Evolutionary conservation across 805 yeast genomes (phyloP).

Genomic region (Starmera dryadoides): DNA sequence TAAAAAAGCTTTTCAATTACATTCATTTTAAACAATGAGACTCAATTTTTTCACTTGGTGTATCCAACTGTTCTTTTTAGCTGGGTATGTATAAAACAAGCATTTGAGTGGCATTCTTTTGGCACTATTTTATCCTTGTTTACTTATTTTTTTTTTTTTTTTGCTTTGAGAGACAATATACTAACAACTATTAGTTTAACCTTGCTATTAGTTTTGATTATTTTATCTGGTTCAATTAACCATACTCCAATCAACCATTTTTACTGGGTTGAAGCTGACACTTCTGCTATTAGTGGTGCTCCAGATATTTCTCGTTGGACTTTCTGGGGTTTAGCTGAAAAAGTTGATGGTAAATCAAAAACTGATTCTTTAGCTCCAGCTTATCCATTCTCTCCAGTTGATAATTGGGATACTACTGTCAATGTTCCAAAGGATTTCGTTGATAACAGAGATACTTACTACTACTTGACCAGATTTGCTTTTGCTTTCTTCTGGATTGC

Average conservation of each 20-base stretch:
- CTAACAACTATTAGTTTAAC: conserved; percentile 25
- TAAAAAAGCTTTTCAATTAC: too few species aligned
- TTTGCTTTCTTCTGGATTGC: conserved; percentile 58
- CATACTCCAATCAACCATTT: conserved; percentile 55
- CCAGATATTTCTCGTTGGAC: conserved; percentile 62
- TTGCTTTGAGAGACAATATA: neutral
- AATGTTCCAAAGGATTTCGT: conserved; percentile 49
- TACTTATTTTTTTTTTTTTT: too few species aligned
- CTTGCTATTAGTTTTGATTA: conserved; percentile 45
- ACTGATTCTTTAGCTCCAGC: conserved; percentile 51
- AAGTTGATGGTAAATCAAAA: conserved; percentile 23
- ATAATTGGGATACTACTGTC: conserved; percentile 53
- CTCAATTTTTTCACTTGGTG: conserved; percentile 5
- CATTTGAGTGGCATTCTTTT: too few species aligned
- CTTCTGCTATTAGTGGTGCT: conserved; percentile 45
- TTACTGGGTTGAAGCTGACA: conserved; percentile 69
- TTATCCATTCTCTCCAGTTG: conserved; percentile 66
- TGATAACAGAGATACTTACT: conserved; percentile 47
- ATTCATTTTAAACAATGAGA: conserved; percentile 3
- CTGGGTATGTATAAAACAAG: conserved; percentile 7
- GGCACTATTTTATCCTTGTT: too few species aligned
- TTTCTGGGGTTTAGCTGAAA: conserved; percentile 70
- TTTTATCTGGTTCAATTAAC: conserved; percentile 57
- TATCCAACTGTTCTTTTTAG: conserved; percentile 10
- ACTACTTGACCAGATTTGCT: conserved; percentile 58